These are phyloP conservation scores for Micractinium conductrix DNA, from an alignment of 139 green algal genomes.

Conservation along the genomic window DNA sequence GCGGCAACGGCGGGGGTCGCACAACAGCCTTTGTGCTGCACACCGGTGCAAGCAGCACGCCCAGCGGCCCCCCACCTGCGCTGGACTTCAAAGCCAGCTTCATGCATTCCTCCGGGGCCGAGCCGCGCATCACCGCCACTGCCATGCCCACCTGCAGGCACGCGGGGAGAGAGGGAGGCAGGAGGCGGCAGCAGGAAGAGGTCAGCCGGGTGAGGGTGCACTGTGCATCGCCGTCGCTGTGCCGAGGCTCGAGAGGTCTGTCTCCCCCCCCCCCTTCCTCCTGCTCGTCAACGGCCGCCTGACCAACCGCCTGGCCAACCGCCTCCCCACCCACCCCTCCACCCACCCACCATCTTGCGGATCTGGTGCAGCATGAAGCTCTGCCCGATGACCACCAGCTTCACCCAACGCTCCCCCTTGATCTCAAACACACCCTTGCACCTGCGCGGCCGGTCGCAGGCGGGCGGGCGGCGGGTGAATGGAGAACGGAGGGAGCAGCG, in stretches of 20 bases:
- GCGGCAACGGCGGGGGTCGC: no score
- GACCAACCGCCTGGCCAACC: background rate
- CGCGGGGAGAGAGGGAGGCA: background rate
- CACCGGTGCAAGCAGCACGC: no score
- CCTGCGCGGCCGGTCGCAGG: no score
- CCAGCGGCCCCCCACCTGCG: no score
- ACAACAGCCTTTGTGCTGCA: no score
- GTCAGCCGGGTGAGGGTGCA: background rate
- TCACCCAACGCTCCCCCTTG: conserved; percentile 62
- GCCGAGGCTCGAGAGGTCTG: background rate
- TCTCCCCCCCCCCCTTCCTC: background rate
- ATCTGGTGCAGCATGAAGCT: conserved; percentile 97
- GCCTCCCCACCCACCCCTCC: conserved; percentile 30
- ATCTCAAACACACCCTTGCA: conserved; percentile 51
- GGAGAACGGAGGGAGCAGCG: no score
- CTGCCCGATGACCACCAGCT: conserved; percentile 84
- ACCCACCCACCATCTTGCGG: conserved; percentile 80
- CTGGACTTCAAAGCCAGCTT: conserved; percentile 54
- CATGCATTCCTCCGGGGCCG: conserved; percentile 50
- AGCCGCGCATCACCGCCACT: conserved; percentile 72
- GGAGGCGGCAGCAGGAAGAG: background rate
- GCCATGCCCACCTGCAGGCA: conserved; percentile 49
- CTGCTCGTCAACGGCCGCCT: background rate
- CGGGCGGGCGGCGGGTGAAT: no score
- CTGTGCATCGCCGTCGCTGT: background rate